Evolutionary conservation across 352 stramenopile species (phyloP), one percentile per base, ranked within the genome.

Genomic region (Phytophthora ramorum): DNA sequence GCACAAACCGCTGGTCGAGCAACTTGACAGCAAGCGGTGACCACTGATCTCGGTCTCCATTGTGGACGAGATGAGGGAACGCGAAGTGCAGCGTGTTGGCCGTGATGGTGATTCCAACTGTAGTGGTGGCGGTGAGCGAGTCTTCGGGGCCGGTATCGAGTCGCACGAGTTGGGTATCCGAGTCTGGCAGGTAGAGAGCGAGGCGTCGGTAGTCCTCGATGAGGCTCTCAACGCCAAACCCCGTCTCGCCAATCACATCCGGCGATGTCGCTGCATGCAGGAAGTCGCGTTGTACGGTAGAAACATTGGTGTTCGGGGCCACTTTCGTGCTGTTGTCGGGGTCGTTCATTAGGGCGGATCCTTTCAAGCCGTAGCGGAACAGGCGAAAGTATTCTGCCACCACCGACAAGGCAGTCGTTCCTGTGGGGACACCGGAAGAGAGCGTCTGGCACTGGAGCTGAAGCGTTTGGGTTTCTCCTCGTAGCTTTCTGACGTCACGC

Each of bases 1-100:
- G 22, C 7, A 48, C 12, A 40, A 63, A 46, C 16, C 12, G 13
- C 24, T 63, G 43, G n/a, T 20, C 30, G 7, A 62, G 30, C 26
- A 53, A 37, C 19, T 38, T 48, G 4, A 3, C 8, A 28, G 43
- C 55, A 6, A 63, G n/a, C 13, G 20, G 30, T 16, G 19, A 48
- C 7, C 30, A 24, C 14, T 54, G 26, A 30, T 44, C 34, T 38
- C 8, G 34, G 2, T 30, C 26, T 1, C 17, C 37, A 20, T 32
- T 19, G 0, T 17, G 3, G 0, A 54, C 2, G 4, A 54, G 22
- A 13, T 54, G 28, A 3, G 55, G 55, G 37, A 48, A 54, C 19
- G 44, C 55, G 1, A 26, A 26, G 13, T 16, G 32, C 14, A 63
- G 14, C 7, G 20, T 17, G 7, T 35, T 43, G 12, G 24, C 32